Conservation (phyloP, 768 basidiomycete species). For the Pleurotus cornucopiae region DNA sequence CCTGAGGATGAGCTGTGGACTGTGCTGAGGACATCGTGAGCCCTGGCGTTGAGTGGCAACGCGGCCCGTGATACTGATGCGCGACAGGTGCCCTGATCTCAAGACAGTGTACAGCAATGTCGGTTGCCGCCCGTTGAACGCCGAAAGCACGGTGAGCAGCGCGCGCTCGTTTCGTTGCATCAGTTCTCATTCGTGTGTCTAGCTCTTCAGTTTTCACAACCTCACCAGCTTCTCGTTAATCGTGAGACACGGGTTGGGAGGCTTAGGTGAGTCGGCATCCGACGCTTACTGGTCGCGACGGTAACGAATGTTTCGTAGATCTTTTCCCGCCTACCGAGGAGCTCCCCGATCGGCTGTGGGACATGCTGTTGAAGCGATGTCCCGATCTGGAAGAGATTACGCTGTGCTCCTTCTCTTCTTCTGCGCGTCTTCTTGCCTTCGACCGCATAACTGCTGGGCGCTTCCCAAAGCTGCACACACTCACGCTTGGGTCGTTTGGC, state of each 20-base stretch:
- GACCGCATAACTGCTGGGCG: conserved; percentile 31
- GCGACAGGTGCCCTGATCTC: conserved; percentile 36
- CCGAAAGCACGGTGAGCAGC: not conserved
- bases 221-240: conserved; percentile 44
- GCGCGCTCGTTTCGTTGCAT: conserved; percentile 7
- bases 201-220: conserved; percentile 39
- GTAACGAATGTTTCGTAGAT: conserved; percentile 17
- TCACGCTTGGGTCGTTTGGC: conserved; percentile 48
- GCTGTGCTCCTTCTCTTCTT: conserved; percentile 46
- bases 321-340: conserved; percentile 33
- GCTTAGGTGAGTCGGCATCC: conserved; percentile 6
- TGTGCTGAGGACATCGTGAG: conserved; percentile 33
- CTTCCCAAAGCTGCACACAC: conserved; percentile 36
- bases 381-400: conserved; percentile 46
- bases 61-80: not conserved
- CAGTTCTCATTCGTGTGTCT: not conserved
- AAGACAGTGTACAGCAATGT: conserved; percentile 42
- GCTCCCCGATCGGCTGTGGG: conserved; percentile 40
- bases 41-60: conserved; percentile 9
- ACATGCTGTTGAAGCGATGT: conserved; percentile 42
- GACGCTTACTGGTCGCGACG: too few species aligned
- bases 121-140: conserved; percentile 17
- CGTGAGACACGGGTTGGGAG: conserved; percentile 40
- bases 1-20: conserved; percentile 39
- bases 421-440: conserved; percentile 39